A percentile compares a stretch with the other conserved stretches of the same genome.
These are phyloP conservation scores for Dipsacomyces acuminosporus DNA, from an alignment of 371 early-diverging fungal genomes.

Conservation along the genomic window DNA sequence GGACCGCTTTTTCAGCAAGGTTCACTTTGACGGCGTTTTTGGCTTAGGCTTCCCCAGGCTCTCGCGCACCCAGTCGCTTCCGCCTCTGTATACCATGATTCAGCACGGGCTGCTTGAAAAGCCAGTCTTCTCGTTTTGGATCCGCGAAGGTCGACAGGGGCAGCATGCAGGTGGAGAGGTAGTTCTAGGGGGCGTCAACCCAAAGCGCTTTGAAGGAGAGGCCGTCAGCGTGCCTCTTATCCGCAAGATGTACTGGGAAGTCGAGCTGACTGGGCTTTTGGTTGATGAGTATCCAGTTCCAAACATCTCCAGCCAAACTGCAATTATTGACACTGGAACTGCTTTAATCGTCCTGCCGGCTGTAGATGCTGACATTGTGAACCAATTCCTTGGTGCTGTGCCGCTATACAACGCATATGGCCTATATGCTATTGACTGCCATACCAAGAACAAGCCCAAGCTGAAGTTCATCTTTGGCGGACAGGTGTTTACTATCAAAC, in stretches of 20 bases:
- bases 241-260: constrained; percentile 50
- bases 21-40: constrained; percentile 62
- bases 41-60: constrained; percentile 61
- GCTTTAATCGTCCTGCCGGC: constrained; percentile 46
- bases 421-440: constrained; percentile 43
- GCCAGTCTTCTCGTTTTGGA: constrained; percentile 50
- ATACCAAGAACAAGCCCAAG: constrained; percentile 26
- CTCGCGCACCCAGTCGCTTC: constrained; percentile 48
- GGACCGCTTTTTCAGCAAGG: constrained; percentile 62
- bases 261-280: constrained; percentile 37
- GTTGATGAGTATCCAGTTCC: constrained; percentile 27
- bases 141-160: constrained; percentile 46
- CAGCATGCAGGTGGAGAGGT: constrained; percentile 58
- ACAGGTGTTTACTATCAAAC: constrained; percentile 33
- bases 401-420: constrained; percentile 59
- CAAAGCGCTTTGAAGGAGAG: constrained; percentile 47
- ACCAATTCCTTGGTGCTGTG: constrained; percentile 49
- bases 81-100: constrained; percentile 40
- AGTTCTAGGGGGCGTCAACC: constrained; percentile 64
- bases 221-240: constrained; percentile 49
- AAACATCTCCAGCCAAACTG: constrained; percentile 37
- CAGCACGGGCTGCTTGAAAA: constrained; percentile 27
- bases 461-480: constrained; percentile 36
- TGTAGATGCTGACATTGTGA: constrained; percentile 49
- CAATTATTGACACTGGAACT: constrained; percentile 50